Conservation (phyloP, 305 asterid species). For the Striga hermonthica region DNA sequence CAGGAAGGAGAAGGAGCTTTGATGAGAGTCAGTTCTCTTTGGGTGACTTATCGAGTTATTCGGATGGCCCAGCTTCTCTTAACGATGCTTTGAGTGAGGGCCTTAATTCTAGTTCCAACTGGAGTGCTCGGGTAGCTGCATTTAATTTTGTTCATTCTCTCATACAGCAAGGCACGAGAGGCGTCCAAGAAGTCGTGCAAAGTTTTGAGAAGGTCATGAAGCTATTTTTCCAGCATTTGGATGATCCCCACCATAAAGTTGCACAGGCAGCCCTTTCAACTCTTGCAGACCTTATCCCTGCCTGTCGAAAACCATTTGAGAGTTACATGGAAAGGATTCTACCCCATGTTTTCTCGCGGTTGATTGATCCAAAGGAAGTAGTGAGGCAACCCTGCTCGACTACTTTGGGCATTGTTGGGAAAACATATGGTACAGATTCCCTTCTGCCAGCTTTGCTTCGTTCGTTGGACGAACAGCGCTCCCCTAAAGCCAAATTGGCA, state of each 20-base stretch:
- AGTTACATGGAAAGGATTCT: conserved; percentile 96
- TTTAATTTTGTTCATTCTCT: conserved; percentile 72
- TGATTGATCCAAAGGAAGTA: conserved; percentile 93
- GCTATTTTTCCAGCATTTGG: conserved; percentile 96
- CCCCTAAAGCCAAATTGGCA: conserved; percentile 98
- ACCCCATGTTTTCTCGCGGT: conserved; percentile 96
- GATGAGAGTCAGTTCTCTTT: conserved; percentile 83
- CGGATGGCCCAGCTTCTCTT: conserved; percentile 88
- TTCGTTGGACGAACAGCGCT: conserved; percentile 95
- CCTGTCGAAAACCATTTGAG: conserved; percentile 95
- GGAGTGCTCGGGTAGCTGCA: conserved; percentile 97
- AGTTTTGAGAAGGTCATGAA: conserved; percentile 99
- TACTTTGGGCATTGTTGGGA: conserved; percentile 82
- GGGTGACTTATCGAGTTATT: conserved; percentile 73
- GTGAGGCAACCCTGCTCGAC: conserved; percentile 97
- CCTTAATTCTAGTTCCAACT: conserved; percentile 86
- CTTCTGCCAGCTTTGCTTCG: conserved; percentile 95
- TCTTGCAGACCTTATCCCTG: conserved; percentile 92
- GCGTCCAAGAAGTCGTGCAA: conserved; percentile 89
- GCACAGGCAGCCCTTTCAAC: conserved; percentile 99
- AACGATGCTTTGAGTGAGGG: conserved; percentile 90
- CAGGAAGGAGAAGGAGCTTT: conserved; percentile 85
- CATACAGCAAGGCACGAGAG: conserved; percentile 91
- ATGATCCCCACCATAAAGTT: conserved; percentile 99
- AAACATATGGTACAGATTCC: conserved; percentile 86